A percentile compares a stretch with the other conserved stretches of the same genome.
phyloP scores from a whole-genome alignment of 2,329 filamentous ascomycete species.

The Sarocladium kiliense region DNA sequence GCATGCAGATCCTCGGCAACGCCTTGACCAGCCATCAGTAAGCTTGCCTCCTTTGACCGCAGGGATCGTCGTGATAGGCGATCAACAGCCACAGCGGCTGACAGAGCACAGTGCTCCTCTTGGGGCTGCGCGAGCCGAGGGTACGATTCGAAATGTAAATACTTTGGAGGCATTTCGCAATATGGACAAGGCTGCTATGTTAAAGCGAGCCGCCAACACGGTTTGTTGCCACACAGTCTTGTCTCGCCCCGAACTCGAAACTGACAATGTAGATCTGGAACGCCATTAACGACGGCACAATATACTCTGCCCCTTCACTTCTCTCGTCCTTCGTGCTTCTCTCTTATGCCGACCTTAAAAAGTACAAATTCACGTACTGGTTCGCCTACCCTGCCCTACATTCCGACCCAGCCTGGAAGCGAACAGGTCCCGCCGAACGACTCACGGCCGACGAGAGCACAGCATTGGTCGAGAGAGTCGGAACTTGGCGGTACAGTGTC shows the following conservation, averaged over 20 bases:
- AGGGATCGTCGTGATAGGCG: conserved; percentile 7
- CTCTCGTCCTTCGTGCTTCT: conserved; percentile 84
- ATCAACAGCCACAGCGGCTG: conserved; percentile 11
- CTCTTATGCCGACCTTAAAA: conserved; percentile 93
- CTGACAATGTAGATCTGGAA: conserved; percentile 74
- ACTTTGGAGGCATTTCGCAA: conserved; percentile 90
- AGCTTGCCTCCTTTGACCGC: conserved; percentile 27
- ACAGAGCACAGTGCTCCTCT: conserved; percentile 51
- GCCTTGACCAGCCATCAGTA: conserved; percentile 81
- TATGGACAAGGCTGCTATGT: conserved; percentile 70
- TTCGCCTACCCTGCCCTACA: conserved; percentile 94
- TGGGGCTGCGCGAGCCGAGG: conserved; percentile 76
- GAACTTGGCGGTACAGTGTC: conserved; percentile 80
- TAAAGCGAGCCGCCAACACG: conserved; percentile 59
- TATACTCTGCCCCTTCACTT: conserved; percentile 90
- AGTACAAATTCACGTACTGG: conserved; percentile 97
- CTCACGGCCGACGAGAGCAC: conserved; percentile 68
- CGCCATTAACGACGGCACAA: conserved; percentile 91
- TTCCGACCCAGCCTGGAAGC: conserved; percentile 78
- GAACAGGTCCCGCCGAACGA: conserved; percentile 46
- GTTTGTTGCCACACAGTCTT: too few relatives aligned
- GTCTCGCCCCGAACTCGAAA: background rate
- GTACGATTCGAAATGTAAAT: conserved; percentile 93
- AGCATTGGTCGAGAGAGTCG: conserved; percentile 72
- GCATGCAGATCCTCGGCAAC: conserved; percentile 85